Evolutionary conservation across 768 basidiomycete genomes (phyloP).

Genomic region (Baorangia bicolor): DNA sequence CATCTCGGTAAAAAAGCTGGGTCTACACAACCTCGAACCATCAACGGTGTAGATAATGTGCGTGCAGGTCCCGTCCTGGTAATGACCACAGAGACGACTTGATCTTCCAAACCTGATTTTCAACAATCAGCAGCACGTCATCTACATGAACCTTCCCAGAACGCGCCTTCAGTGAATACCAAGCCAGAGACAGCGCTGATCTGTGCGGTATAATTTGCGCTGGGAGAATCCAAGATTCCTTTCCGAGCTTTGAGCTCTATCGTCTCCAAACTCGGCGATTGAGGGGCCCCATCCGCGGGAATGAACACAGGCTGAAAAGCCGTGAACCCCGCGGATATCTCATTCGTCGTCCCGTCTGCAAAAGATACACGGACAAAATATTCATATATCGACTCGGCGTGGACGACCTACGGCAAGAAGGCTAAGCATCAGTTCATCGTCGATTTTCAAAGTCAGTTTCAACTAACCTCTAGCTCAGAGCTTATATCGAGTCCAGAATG

Average conservation of each 20-base stretch:
- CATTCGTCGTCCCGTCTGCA: not conserved
- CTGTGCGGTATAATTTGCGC: not conserved
- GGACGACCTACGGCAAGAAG: too few relatives aligned
- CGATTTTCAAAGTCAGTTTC: too few relatives aligned
- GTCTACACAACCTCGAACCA: not conserved
- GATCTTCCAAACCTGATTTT: not conserved
- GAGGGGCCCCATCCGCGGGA: not conserved
- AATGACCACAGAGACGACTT: not conserved
- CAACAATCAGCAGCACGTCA: too few relatives aligned
- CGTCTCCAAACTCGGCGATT: not conserved
- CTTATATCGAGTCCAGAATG: too few relatives aligned
- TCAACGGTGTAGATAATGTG: not conserved
- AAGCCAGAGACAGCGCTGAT: not conserved
- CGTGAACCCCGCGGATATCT: slow-evolving; percentile 10
- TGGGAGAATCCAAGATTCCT: not conserved
- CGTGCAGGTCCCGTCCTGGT: slow-evolving; percentile 2
- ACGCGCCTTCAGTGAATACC: not conserved
- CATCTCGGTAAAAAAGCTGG: not conserved
- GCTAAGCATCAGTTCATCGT: too few relatives aligned
- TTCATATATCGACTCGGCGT: slow-evolving; percentile 2
- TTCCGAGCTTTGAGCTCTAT: not conserved
- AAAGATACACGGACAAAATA: slow-evolving; percentile 9
- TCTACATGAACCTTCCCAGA: not conserved
- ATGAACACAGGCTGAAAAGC: slow-evolving; percentile 1
- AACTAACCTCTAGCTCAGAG: too few relatives aligned